phyloP scores from a whole-genome alignment of 495 filamentous ascomycete species.

The Cairneyella variabilis region DNA sequence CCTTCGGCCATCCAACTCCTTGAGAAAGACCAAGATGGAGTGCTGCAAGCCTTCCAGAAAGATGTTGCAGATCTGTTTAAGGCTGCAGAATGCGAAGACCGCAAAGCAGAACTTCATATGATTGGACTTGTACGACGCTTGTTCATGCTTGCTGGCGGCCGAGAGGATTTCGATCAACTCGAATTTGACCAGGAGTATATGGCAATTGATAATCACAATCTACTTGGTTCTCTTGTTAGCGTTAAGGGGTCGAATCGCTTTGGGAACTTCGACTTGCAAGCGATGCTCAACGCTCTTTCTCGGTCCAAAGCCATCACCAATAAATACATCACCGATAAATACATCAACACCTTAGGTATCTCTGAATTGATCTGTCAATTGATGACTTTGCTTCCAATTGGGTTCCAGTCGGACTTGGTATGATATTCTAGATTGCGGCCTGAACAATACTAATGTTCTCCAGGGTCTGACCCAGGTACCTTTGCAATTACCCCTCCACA shows the following conservation, averaged over 20 bases:
- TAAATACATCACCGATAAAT: not conserved
- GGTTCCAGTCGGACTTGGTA: not conserved
- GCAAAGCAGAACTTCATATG: not conserved
- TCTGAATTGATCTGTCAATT: not conserved
- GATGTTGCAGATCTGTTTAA: not conserved
- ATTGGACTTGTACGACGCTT: not conserved
- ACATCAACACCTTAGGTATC: not conserved
- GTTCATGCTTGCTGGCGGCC: not conserved
- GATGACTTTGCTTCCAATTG: not conserved
- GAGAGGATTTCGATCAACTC: not conserved
- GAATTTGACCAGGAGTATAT: not conserved
- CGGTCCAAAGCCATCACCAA: not conserved
- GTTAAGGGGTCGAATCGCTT: not conserved
- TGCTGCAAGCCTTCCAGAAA: not conserved
- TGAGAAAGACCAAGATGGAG: not conserved
- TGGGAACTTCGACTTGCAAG: not conserved
- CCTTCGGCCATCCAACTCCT: not conserved
- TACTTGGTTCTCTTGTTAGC: not conserved
- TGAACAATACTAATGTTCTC: not conserved
- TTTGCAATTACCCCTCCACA: not conserved
- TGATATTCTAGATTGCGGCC: not conserved
- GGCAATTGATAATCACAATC: not conserved
- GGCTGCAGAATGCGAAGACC: not conserved
- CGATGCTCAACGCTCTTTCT: not conserved
- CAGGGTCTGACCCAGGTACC: not conserved